Conservation (phyloP, 805 yeast genomes). For the Ogataea haglerorum region DNA sequence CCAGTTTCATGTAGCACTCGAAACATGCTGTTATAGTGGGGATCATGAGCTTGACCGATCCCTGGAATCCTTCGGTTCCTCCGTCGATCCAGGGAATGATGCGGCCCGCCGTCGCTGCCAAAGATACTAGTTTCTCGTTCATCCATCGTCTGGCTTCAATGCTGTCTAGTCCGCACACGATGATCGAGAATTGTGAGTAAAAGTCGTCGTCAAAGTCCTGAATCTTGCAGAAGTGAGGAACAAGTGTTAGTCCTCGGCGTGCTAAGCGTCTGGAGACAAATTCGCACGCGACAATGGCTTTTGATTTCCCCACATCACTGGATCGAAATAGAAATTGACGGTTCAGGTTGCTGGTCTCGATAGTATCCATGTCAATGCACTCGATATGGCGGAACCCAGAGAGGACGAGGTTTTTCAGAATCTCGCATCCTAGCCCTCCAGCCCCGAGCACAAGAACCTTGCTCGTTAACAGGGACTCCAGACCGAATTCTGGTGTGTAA, state of each 20-base stretch:
- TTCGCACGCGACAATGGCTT: constrained; percentile 62
- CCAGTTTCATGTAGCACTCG: constrained; percentile 82
- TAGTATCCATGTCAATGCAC: constrained; percentile 80
- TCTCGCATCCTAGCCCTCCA: constrained; percentile 83
- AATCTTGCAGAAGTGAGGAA: constrained; percentile 62
- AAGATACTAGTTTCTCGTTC: constrained; percentile 59
- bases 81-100: constrained; percentile 82
- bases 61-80: constrained; percentile 92
- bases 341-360: constrained; percentile 71
- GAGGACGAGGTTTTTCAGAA: constrained; percentile 64
- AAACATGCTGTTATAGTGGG: constrained; percentile 88
- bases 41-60: constrained; percentile 82
- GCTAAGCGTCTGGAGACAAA: constrained; percentile 46
- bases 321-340: constrained; percentile 69
- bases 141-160: constrained; percentile 92
- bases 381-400: constrained; percentile 65
- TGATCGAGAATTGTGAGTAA: constrained; percentile 63
- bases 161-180: constrained; percentile 85
- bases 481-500: constrained; percentile 25
- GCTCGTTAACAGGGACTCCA: constrained; percentile 18
- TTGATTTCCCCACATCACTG: constrained; percentile 59
- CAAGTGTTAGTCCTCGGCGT: constrained; percentile 31
- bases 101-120: constrained; percentile 51
- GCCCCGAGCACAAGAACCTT: constrained; percentile 60
- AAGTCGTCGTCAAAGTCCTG: constrained; percentile 61